Evolutionary conservation across 108 stramenopile genomes (phyloP), one percentile per base, ranked within the genome.

Genomic region (Chaetoceros tenuissimus): DNA sequence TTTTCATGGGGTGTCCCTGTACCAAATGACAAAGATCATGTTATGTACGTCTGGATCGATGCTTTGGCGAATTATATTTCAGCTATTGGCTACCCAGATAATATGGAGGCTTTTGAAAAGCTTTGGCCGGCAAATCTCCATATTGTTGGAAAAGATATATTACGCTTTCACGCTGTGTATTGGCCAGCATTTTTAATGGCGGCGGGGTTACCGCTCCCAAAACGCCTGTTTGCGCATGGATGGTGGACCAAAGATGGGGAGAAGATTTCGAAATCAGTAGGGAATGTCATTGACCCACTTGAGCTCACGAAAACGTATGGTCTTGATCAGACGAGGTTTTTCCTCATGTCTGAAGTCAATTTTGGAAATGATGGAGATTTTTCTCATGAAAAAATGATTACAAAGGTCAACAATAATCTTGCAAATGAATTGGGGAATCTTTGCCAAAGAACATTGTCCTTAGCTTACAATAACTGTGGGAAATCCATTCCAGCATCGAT

Each of bases 1-100:
- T 96, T 94, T 64, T 71, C 71, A 62, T 98, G 97, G 97, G 98
- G 96, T 13, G 75, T 97, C 31, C 80, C 85, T 2, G 96, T 97
- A 3, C 96, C 96, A 19, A 79, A 61, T 16, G 96, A 99, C 49
- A 77, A 77, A 20, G 63, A 67, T 45, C 98, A 99, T 63, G 82
- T 97, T 64, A 91, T 99, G 89, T 99, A 97, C 66, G 97, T 97
- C 21, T 99, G 98, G 98, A 86, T 99, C 23, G 98, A 99, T 72
- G 98, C 98, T 1, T 62, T 97, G 29, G 66, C 94, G 16, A 99
- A 99, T 71, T 97, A 99, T 68, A 81, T 99, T 34, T 91, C 94
- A 10, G 95, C 83, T 20, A 59, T 96, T 49, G 95, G 95, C 51
- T 96, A 91, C 64, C 89, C 89, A 19, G 71, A 71, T 31, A 65